Evolutionary conservation across 2,329 filamentous ascomycete genomes (phyloP), one percentile per base, ranked within the genome.

Genomic region (Cordyceps pruinosa): DNA sequence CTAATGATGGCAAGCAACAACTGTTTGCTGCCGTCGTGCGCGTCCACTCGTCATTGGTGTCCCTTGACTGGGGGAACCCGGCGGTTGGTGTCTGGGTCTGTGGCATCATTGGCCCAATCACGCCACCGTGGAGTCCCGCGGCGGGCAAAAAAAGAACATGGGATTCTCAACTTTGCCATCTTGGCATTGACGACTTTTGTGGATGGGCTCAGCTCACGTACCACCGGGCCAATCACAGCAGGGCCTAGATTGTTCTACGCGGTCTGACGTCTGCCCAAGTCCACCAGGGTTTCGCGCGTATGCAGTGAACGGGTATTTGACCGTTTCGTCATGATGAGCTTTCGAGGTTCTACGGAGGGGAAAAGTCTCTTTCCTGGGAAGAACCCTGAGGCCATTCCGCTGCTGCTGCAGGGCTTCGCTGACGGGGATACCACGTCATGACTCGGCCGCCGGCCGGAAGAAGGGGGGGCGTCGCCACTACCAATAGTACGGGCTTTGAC

Each of bases 161-260:
- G 50, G 50, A 53, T 53, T 53, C 28, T 37, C 28, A 53, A 45
- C 50, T 53, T 53, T 53, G 39, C 50, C 50, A 53, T 53, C 39
- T 34, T 45, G 28, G 41, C 50, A 5, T 25, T 34, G 28, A 8
- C 28, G 50, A 26, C 19, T 21, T 45, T 26, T 35, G 9, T 41
- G 26, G 28, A 19, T 21, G 39, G 28, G 12, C n/a, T 13, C 28
- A 45, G 50, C 39, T 35, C 7, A 13, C 5, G 9, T 21, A n/a
- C 13, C 4, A 4, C 37, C 19, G 4, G 5, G 15, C 50, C 50
- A 53, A 34, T 45, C 28, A 44, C 21, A 28, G 9, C 28, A 53
- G 19, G 39, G 28, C 30, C 50, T 35, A 34, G 39, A 35, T 35
- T 34, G 21, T 41, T 51, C 25, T 19, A 41, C n/a, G 8, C 12